These are phyloP conservation scores for Lachnellula cervina DNA, from an alignment of 2,329 filamentous ascomycete genomes.

Conservation along the genomic window DNA sequence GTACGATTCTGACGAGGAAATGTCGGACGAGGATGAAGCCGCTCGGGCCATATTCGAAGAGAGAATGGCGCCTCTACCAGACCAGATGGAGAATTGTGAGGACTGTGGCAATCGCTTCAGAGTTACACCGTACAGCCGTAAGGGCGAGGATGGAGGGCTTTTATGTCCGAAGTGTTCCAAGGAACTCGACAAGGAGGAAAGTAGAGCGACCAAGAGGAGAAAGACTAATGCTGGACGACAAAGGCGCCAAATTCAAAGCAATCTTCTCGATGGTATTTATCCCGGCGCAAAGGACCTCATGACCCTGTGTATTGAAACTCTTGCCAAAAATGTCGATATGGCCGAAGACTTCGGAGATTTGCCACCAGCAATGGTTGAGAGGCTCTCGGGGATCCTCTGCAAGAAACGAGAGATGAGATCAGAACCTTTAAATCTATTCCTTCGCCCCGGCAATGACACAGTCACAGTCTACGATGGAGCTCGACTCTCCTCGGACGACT, in stretches of 20 bases:
- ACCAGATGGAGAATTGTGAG: slow-evolving; percentile 85
- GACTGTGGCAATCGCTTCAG: slow-evolving; percentile 84
- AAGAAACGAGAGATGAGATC: slow-evolving; percentile 54
- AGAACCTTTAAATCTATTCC: slow-evolving; percentile 52
- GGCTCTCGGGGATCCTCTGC: slow-evolving; percentile 54
- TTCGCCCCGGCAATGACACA: slow-evolving; percentile 46
- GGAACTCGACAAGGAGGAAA: slow-evolving; percentile 62
- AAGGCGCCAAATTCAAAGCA: slow-evolving; percentile 76
- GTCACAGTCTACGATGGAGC: slow-evolving; percentile 54
- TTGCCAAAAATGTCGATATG: slow-evolving; percentile 58
- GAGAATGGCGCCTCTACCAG: slow-evolving; percentile 40
- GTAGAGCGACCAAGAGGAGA: slow-evolving; percentile 51
- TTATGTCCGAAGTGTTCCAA: slow-evolving; percentile 79
- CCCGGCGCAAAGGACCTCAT: slow-evolving; percentile 64
- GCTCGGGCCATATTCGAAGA: slow-evolving; percentile 45
- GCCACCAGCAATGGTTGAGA: slow-evolving; percentile 51
- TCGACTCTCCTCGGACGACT: slow-evolving; percentile 70
- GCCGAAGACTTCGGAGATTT: slow-evolving; percentile 59
- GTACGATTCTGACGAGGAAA: slow-evolving; percentile 40
- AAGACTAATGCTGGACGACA: slow-evolving; percentile 47
- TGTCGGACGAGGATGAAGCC: slow-evolving; percentile 45
- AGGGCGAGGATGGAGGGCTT: slow-evolving; percentile 78
- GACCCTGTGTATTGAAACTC: slow-evolving; percentile 56
- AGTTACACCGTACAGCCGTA: slow-evolving; percentile 82
- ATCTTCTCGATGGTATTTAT: slow-evolving; percentile 71